A percentile compares a stretch with the other conserved stretches of the same genome.
Evolutionary conservation across 2,329 filamentous ascomycete genomes (phyloP).

Genomic region (Leptographium radiaticola): DNA sequence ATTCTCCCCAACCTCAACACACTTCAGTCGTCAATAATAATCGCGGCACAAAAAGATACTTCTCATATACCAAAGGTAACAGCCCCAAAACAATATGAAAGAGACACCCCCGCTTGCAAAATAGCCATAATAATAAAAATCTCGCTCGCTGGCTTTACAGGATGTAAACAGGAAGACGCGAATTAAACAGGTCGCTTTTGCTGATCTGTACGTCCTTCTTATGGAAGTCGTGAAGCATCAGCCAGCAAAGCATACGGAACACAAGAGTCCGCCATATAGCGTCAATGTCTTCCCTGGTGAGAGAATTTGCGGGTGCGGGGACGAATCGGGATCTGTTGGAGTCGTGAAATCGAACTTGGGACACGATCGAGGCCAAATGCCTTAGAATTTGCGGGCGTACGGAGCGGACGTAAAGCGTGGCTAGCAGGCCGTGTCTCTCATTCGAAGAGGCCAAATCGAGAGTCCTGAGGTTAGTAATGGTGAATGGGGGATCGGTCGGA

Average conservation of each 20-base stretch:
- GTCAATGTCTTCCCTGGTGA: constrained; percentile 10
- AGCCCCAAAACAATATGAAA: too few relatives aligned
- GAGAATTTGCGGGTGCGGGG: neutral
- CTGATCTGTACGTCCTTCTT: constrained; percentile 38
- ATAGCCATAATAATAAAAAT: too few relatives aligned
- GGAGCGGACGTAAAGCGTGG: constrained; percentile 36
- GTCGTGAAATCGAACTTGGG: too few relatives aligned
- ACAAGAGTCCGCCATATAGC: constrained; percentile 42
- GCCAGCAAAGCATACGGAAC: constrained; percentile 46
- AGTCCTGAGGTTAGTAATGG: constrained; percentile 23
- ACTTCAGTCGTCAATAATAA: too few relatives aligned
- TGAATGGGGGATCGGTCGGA: neutral
- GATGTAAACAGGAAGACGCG: constrained; percentile 43
- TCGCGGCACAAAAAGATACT: too few relatives aligned
- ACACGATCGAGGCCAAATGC: too few relatives aligned
- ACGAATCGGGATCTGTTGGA: too few relatives aligned
- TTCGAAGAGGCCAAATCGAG: constrained; percentile 33
- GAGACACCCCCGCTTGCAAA: too few relatives aligned
- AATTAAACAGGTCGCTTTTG: constrained; percentile 40
- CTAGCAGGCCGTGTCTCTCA: constrained; percentile 34
- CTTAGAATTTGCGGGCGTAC: constrained; percentile 16
- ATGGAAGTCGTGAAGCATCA: constrained; percentile 44
- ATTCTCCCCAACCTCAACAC: too few relatives aligned
- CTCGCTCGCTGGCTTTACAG: neutral
- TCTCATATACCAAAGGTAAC: too few relatives aligned